Conservation (phyloP, 768 basidiomycete species). For the Pulveroboletus sp. region DNA sequence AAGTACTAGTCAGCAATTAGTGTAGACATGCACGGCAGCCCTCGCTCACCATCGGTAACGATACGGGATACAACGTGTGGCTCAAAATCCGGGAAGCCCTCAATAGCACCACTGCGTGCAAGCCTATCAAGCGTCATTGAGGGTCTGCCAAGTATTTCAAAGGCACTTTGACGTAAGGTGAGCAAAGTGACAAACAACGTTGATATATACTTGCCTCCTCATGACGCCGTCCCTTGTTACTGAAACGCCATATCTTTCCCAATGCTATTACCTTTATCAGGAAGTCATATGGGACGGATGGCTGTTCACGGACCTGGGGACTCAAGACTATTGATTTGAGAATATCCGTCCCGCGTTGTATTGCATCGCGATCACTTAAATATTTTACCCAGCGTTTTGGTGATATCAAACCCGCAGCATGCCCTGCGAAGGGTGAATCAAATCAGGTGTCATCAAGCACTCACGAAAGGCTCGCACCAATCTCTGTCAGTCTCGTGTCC, state of each 20-base stretch:
- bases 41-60: conserved; percentile 59
- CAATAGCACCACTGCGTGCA: conserved; percentile 38
- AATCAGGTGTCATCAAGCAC: background rate
- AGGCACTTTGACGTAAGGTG: conserved; percentile 49
- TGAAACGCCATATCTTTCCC: conserved; percentile 39
- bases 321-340: conserved; percentile 34
- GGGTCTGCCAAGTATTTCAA: conserved; percentile 63
- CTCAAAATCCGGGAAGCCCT: conserved; percentile 42
- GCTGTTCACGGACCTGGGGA: conserved; percentile 35
- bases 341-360: conserved; percentile 32
- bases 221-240: conserved; percentile 39
- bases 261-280: conserved; percentile 29
- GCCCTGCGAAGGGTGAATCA: conserved; percentile 28
- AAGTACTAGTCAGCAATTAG: background rate
- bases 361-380: conserved; percentile 27
- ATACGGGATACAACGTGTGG: conserved; percentile 54
- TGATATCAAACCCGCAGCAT: conserved; percentile 38
- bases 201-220: conserved; percentile 35
- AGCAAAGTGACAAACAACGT: background rate
- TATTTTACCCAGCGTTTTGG: conserved; percentile 42
- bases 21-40: background rate
- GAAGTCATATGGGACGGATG: background rate
- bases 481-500: conserved; percentile 73
- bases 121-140: conserved; percentile 44
- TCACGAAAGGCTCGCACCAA: conserved; percentile 40